Evolutionary conservation across 1,284 basidiomycete species (phyloP).

Genomic region (Sporisorium reilianum): DNA sequence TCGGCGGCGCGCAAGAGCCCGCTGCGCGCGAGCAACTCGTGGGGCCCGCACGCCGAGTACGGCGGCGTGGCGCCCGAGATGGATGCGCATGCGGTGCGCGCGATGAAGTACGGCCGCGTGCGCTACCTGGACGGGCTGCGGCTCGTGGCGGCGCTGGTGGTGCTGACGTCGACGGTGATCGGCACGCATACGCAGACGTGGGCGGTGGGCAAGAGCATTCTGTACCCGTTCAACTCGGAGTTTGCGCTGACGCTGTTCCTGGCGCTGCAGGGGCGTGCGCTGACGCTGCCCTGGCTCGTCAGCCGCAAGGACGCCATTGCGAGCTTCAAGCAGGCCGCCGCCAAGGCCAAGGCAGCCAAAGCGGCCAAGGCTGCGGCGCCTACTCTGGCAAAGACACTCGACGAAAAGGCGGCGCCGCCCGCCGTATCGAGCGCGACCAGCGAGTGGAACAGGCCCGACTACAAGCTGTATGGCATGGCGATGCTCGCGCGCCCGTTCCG

Average conservation of each 20-base stretch:
- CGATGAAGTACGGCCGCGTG: slow-evolving; percentile 49
- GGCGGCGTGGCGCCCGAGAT: slow-evolving; percentile 5
- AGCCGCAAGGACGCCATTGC: slow-evolving; percentile 29
- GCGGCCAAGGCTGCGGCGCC: slow-evolving; percentile 28
- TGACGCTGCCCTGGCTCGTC: slow-evolving; percentile 43
- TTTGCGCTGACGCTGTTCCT: slow-evolving; percentile 51
- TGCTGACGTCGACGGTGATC: slow-evolving; percentile 41
- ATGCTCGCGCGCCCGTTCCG: slow-evolving; percentile 52
- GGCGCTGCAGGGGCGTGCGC: slow-evolving; percentile 38
- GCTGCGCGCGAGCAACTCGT: slow-evolving; percentile 33
- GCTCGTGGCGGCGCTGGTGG: slow-evolving; percentile 37
- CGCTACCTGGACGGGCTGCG: slow-evolving; percentile 47
- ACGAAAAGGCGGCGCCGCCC: slow-evolving; percentile 25
- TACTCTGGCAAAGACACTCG: slow-evolving; percentile 25
- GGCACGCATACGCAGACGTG: slow-evolving; percentile 15
- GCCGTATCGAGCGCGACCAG: slow-evolving; percentile 2
- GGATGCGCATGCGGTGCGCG: slow-evolving; percentile 14
- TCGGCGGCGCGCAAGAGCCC: slow-evolving; percentile 25
- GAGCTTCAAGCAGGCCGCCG: slow-evolving; percentile 34
- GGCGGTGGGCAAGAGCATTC: slow-evolving; percentile 39
- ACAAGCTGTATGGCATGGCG: slow-evolving; percentile 45
- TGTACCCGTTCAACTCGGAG: slow-evolving; percentile 47
- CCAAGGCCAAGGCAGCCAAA: slow-evolving; percentile 35
- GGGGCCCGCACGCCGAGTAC: slow-evolving; percentile 27
- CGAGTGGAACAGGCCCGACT: slow-evolving; percentile 40